Conservation (phyloP, 1,284 basidiomycete species). For the Leucocoprinus gongylophorus region DNA sequence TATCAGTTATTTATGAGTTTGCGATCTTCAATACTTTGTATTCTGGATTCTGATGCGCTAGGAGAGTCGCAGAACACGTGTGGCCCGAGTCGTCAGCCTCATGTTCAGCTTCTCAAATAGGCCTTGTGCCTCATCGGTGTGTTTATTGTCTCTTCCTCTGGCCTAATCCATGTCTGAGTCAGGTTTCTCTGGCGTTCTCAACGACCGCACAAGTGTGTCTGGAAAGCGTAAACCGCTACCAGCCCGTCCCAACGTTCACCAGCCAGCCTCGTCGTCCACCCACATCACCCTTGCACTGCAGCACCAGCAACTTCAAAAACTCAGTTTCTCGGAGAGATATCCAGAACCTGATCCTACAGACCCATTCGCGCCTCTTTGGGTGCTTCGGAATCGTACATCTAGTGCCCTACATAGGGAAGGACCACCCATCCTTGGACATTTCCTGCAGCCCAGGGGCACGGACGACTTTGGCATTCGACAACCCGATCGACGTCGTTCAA, state of each 20-base stretch:
- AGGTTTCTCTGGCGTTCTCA: not conserved
- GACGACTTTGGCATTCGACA: slow-evolving; percentile 3
- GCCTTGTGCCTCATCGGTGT: not conserved
- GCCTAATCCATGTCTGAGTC: not conserved
- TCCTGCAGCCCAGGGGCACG: not conserved
- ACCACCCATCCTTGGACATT: not conserved
- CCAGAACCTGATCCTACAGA: slow-evolving; percentile 47
- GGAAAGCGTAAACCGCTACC: slow-evolving; percentile 47
- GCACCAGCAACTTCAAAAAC: not conserved
- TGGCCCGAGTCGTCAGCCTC: slow-evolving; percentile 9
- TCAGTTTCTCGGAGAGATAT: slow-evolving; percentile 39
- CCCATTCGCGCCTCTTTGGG: slow-evolving; percentile 49
- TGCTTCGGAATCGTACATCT: slow-evolving; percentile 36
- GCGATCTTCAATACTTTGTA: no score
- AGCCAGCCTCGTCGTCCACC: not conserved
- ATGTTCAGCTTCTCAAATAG: slow-evolving; percentile 9
- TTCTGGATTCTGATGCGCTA: no score
- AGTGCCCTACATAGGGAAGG: slow-evolving; percentile 14
- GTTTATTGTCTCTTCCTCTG: not conserved
- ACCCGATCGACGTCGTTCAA: slow-evolving; percentile 8
- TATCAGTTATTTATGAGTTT: no score
- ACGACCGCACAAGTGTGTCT: slow-evolving; percentile 11
- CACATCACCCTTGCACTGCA: not conserved
- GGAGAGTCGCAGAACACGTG: slow-evolving; percentile 5
- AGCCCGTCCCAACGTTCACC: slow-evolving; percentile 13